Conservation (phyloP, 2,329 filamentous ascomycete species). For the Colletotrichum trifolii region DNA sequence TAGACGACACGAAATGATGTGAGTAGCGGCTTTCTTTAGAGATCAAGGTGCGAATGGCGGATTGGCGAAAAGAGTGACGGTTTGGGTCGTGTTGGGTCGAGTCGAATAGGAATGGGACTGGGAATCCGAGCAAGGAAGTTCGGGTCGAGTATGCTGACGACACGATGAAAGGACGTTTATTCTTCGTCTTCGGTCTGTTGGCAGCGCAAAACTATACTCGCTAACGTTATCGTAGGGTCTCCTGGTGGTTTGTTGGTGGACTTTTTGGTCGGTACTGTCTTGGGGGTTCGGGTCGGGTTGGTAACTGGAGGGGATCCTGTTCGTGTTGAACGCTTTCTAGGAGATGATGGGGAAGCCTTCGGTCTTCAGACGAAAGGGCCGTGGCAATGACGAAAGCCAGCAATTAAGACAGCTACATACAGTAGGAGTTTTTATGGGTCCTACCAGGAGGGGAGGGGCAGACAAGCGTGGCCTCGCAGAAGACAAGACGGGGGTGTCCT, state of each 20-base stretch:
- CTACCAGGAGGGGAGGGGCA: slow-evolving; percentile 31
- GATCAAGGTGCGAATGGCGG: too few relatives aligned
- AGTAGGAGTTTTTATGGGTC: slow-evolving; percentile 34
- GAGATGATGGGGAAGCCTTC: slow-evolving; percentile 30
- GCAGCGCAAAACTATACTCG: too few relatives aligned
- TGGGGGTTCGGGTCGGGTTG: slow-evolving; percentile 1
- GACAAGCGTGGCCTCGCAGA: slow-evolving; percentile 5
- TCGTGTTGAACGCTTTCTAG: slow-evolving; percentile 16
- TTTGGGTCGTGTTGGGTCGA: too few relatives aligned
- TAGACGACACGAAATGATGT: background rate
- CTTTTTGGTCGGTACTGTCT: background rate
- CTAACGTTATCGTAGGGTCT: background rate
- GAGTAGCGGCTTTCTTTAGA: background rate
- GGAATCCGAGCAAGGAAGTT: too few relatives aligned
- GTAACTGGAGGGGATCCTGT: background rate
- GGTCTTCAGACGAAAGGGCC: slow-evolving; percentile 35
- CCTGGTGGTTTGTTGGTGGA: background rate
- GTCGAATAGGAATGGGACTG: too few relatives aligned
- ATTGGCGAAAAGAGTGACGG: too few relatives aligned
- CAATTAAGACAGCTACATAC: slow-evolving; percentile 26
- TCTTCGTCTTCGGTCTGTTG: too few relatives aligned
- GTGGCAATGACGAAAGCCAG: slow-evolving; percentile 36
- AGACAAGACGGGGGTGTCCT: slow-evolving; percentile 24
- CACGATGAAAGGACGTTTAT: too few relatives aligned
- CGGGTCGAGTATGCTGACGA: too few relatives aligned